Evolutionary conservation across 2,329 filamentous ascomycete genomes (phyloP).

Genomic region (Alternaria triticina): DNA sequence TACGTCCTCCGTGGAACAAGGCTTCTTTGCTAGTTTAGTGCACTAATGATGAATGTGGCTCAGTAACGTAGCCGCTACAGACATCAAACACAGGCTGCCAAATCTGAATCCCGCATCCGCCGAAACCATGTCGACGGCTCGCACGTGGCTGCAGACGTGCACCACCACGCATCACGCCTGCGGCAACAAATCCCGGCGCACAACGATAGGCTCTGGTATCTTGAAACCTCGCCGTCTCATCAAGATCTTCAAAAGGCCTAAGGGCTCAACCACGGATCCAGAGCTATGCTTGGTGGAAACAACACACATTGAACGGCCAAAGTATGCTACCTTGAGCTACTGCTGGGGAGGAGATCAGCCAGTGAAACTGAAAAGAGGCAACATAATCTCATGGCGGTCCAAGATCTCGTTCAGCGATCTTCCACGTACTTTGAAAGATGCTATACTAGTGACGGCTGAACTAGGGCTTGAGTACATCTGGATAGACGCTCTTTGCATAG

Average conservation of each 20-base stretch:
- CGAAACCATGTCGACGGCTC: not conserved
- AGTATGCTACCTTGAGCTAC: not conserved
- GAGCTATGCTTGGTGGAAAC: not conserved
- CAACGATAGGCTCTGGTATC: not conserved
- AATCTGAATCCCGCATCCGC: not conserved
- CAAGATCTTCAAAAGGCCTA: not conserved
- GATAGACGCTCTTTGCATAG: slow-evolving; percentile 6
- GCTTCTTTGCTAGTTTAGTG: not conserved
- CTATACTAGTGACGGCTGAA: not conserved
- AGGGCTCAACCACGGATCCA: not conserved
- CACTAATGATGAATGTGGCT: not conserved
- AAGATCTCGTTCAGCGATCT: not conserved
- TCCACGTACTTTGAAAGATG: not conserved
- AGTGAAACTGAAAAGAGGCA: not conserved
- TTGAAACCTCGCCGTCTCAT: not conserved
- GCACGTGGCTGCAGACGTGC: not conserved
- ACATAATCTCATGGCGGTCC: not conserved
- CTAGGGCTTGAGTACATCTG: not conserved
- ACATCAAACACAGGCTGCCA: not conserved
- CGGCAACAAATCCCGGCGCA: not conserved
- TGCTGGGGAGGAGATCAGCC: not conserved
- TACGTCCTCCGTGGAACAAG: not conserved
- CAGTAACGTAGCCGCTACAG: not conserved
- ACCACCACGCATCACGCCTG: not conserved
- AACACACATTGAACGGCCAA: not conserved